phyloP scores from a whole-genome alignment of 352 stramenopile genomes.

The Phytophthora chlamydospora region DNA sequence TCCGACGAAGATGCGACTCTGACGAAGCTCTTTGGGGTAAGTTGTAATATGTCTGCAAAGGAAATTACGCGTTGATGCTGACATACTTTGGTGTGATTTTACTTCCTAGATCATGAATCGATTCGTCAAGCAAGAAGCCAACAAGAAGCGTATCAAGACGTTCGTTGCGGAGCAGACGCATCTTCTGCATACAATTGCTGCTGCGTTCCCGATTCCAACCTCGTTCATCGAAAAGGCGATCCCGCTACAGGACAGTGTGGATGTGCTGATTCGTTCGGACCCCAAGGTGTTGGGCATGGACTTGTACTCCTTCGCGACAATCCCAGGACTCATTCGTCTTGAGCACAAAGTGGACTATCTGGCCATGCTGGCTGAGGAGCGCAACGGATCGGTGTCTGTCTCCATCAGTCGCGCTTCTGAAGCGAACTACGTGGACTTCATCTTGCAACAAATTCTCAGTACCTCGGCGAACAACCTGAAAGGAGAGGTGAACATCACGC shows the following conservation, averaged over 20 bases:
- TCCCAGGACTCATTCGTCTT: conserved; percentile 51
- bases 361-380: conserved; percentile 62
- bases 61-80: not conserved
- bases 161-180: conserved; percentile 50
- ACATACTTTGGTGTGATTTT: not conserved
- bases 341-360: conserved; percentile 84
- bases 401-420: conserved; percentile 67
- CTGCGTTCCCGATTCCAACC: conserved; percentile 44
- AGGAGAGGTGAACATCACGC: conserved; percentile 64
- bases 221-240: conserved; percentile 44
- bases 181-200: conserved; percentile 54
- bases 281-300: conserved; percentile 74
- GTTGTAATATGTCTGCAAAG: not conserved
- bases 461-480: conserved; percentile 52
- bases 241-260: conserved; percentile 54
- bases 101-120: conserved; percentile 45
- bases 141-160: conserved; percentile 52
- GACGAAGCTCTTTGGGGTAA: conserved; percentile 47
- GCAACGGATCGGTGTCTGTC: conserved; percentile 53
- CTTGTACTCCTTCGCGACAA: conserved; percentile 62
- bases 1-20: conserved; percentile 41
- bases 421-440: conserved; percentile 74
- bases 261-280: conserved; percentile 71
- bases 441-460: conserved; percentile 70
- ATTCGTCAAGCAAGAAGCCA: conserved; percentile 59